These are phyloP conservation scores for Apocynum venetum DNA, from an alignment of 257 asterid genomes.

Conservation along the genomic window DNA sequence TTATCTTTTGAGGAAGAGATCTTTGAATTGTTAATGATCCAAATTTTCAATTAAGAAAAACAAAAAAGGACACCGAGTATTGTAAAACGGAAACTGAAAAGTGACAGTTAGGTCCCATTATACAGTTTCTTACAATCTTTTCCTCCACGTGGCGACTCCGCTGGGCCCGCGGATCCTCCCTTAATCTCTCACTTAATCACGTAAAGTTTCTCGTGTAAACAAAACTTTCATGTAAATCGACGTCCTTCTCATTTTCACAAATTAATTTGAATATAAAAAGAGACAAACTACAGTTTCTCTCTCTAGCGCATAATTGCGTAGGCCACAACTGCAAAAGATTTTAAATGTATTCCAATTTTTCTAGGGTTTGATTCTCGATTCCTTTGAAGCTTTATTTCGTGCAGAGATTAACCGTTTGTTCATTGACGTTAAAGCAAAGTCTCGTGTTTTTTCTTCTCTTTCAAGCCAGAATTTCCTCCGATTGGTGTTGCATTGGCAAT, in stretches of 20 bases:
- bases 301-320: background rate
- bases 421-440: constrained; percentile 14
- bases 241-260: constrained; percentile 2
- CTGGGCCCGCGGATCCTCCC: constrained; percentile 22
- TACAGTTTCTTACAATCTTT: background rate
- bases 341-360: background rate
- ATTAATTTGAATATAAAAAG: background rate
- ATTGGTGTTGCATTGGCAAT: background rate
- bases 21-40: too few relatives aligned
- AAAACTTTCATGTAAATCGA: background rate
- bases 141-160: constrained; percentile 21
- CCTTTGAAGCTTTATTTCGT: background rate
- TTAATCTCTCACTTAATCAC: background rate
- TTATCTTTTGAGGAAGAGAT: too few relatives aligned
- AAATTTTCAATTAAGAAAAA: background rate
- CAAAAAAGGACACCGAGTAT: background rate
- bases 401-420: background rate
- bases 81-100: background rate
- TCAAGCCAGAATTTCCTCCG: background rate
- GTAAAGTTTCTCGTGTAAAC: background rate
- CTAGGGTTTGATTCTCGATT: constrained; percentile 6
- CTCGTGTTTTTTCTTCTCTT: background rate
- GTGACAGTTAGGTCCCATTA: constrained; percentile 13
- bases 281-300: background rate
- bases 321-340: background rate